phyloP scores from a whole-genome alignment of 345 rosid genomes.

The Pistacia integerrima region DNA sequence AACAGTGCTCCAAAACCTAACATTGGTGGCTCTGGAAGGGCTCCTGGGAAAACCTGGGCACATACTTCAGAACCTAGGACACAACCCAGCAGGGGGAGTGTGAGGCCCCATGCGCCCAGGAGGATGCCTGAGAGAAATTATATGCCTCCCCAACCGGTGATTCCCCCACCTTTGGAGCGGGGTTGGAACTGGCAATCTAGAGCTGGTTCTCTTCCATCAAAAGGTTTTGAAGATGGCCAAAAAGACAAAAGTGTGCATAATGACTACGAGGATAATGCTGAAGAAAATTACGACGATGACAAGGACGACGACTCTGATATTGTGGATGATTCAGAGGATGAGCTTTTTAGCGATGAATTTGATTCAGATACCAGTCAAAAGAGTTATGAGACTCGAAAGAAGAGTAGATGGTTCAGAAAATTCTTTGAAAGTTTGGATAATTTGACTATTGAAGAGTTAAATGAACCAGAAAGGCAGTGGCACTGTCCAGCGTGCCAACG shows the following conservation, averaged over 20 bases:
- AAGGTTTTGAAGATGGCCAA: conserved; percentile 32
- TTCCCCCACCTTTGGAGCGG: conserved; percentile 64
- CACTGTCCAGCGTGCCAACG: conserved; percentile 95
- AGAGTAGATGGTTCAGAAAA: conserved; percentile 62
- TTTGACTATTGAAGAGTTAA: conserved; percentile 57
- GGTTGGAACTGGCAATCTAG: conserved; percentile 94
- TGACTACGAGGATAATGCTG: conserved; percentile 26
- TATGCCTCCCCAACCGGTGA: conserved; percentile 36
- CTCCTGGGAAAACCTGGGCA: conserved; percentile 46
- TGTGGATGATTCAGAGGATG: conserved; percentile 76
- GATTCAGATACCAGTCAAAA: conserved; percentile 83
- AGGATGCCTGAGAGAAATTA: conserved; percentile 37
- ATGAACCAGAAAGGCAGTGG: conserved; percentile 88
- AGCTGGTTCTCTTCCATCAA: conserved; percentile 41
- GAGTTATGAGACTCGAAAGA: conserved; percentile 74
- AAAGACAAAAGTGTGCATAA: conserved; percentile 24
- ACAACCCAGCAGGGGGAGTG: conserved; percentile 52
- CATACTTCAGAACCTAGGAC: conserved; percentile 42
- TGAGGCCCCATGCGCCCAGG: conserved; percentile 41
- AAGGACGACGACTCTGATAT: conserved; percentile 41
- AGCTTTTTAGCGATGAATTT: conserved; percentile 71
- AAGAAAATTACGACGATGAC: conserved; percentile 47
- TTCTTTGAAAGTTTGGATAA: conserved; percentile 63
- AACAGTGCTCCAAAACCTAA: conserved; percentile 44
- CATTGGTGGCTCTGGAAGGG: conserved; percentile 46